These are phyloP conservation scores for Thermomyces lanuginosus DNA, from an alignment of 2,329 filamentous ascomycete species.

Conservation along the genomic window DNA sequence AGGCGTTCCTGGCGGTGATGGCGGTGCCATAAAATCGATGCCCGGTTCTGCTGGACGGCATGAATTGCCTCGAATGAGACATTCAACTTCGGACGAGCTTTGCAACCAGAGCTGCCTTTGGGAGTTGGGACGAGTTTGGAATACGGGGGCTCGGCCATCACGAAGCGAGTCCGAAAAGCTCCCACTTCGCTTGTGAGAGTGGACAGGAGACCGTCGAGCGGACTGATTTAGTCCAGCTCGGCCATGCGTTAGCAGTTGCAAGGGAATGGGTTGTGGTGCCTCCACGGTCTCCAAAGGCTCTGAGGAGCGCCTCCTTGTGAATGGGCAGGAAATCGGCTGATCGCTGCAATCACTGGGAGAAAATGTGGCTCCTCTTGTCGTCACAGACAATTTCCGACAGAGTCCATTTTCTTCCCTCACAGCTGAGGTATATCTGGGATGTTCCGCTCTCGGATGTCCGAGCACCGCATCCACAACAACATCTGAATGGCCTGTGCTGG, in stretches of 20 bases:
- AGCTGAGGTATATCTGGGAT: too few relatives aligned
- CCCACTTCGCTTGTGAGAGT: conserved; percentile 59
- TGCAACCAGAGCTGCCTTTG: conserved; percentile 34
- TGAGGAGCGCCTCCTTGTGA: conserved; percentile 32
- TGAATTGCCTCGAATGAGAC: conserved; percentile 71
- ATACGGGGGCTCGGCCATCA: conserved; percentile 44
- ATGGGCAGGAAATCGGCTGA: conserved; percentile 43
- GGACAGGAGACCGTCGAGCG: conserved; percentile 32
- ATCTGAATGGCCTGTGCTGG: conserved; percentile 18
- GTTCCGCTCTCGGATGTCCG: too few relatives aligned
- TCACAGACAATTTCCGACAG: too few relatives aligned
- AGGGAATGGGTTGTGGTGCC: conserved; percentile 24
- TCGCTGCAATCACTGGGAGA: conserved; percentile 34
- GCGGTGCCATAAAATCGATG: conserved; percentile 48
- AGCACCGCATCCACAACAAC: conserved; percentile 7
- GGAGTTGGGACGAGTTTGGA: conserved; percentile 29
- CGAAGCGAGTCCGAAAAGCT: conserved; percentile 75
- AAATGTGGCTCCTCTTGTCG: too few relatives aligned
- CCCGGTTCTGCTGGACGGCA: conserved; percentile 70
- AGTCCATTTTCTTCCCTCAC: too few relatives aligned
- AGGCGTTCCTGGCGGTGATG: conserved; percentile 26
- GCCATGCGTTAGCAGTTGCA: conserved; percentile 15
- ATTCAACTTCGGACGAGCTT: conserved; percentile 56
- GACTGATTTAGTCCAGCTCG: too few relatives aligned
- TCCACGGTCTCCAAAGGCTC: conserved; percentile 17